A percentile compares a stretch with the other conserved stretches of the same genome.
phyloP scores from a whole-genome alignment of 2,329 filamentous ascomycete species.

The Daldinia sp. region DNA sequence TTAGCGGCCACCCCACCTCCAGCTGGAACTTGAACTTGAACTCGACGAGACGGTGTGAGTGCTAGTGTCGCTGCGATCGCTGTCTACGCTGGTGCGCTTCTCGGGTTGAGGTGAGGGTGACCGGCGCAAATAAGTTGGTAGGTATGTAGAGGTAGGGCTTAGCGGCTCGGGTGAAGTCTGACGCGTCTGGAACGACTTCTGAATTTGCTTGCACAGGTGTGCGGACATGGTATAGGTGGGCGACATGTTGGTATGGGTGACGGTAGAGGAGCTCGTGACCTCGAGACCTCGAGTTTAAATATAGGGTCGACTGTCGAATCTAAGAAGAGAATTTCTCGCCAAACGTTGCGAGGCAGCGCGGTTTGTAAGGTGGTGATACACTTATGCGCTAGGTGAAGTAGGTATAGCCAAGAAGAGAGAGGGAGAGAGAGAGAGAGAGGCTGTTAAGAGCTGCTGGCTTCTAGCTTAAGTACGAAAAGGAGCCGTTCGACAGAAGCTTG shows the following conservation, averaged over 20 bases:
- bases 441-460: not conserved
- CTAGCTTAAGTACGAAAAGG: conserved; percentile 7
- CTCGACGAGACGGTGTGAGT: conserved; percentile 41
- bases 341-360: not conserved
- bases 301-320: not conserved
- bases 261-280: conserved; percentile 11
- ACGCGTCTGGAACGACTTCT: conserved; percentile 64
- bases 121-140: conserved; percentile 39
- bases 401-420: not conserved
- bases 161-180: conserved; percentile 50
- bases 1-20: conserved; percentile 45
- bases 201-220: conserved; percentile 68
- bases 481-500: conserved; percentile 12
- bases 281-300: not conserved
- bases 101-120: conserved; percentile 49
- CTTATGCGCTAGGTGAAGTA: conserved; percentile 1
- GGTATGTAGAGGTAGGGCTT: conserved; percentile 38
- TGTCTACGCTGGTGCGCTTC: conserved; percentile 58
- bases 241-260: conserved; percentile 54
- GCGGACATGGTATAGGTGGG: conserved; percentile 69
- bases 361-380: conserved; percentile 1
- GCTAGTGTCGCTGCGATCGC: conserved; percentile 51
- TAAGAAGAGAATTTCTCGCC: not conserved
- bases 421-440: not conserved
- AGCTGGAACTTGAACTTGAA: conserved; percentile 48